A percentile compares a stretch with the other conserved stretches of the same genome.
These are phyloP conservation scores for Cucurbita moschata DNA, from an alignment of 306 rosid species.

Conservation along the genomic window DNA sequence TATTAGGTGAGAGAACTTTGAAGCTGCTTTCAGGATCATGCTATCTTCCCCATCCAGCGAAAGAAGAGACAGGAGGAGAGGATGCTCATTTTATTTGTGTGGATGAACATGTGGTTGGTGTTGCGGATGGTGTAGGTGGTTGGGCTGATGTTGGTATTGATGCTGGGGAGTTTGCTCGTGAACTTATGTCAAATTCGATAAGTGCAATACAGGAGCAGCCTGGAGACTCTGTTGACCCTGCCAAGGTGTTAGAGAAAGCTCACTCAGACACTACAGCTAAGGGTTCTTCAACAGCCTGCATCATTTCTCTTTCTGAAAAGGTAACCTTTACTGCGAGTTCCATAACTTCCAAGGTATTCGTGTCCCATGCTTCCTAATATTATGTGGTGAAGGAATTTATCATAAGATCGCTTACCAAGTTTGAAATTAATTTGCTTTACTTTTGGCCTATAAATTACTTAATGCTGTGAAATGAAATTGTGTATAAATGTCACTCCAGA, in stretches of 20 bases:
- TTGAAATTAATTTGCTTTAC: not conserved
- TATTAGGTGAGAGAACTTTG: constrained; percentile 29
- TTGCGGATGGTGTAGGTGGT: constrained; percentile 95
- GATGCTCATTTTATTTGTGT: constrained; percentile 81
- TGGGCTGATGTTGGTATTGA: constrained; percentile 93
- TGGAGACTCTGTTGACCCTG: constrained; percentile 42
- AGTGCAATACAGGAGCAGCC: constrained; percentile 61
- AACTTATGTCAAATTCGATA: constrained; percentile 58
- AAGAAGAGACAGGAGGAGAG: constrained; percentile 82
- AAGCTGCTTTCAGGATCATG: constrained; percentile 70
- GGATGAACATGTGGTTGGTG: constrained; percentile 67
- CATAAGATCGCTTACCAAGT: not conserved
- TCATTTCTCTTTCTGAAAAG: constrained; percentile 56
- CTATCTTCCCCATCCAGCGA: constrained; percentile 85
- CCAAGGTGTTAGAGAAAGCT: constrained; percentile 75
- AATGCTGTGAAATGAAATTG: not conserved
- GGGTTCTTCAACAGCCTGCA: constrained; percentile 94
- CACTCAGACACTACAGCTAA: constrained; percentile 42
- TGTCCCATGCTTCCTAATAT: not conserved
- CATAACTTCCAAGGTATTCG: not conserved
- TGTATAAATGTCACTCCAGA: not conserved
- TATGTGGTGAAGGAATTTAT: not conserved
- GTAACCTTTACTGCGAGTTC: constrained; percentile 12
- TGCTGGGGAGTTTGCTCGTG: constrained; percentile 62
- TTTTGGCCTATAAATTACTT: not conserved